Conservation (phyloP, 2,329 filamentous ascomycete genomes). For the Arthrocladium fulminans region DNA sequence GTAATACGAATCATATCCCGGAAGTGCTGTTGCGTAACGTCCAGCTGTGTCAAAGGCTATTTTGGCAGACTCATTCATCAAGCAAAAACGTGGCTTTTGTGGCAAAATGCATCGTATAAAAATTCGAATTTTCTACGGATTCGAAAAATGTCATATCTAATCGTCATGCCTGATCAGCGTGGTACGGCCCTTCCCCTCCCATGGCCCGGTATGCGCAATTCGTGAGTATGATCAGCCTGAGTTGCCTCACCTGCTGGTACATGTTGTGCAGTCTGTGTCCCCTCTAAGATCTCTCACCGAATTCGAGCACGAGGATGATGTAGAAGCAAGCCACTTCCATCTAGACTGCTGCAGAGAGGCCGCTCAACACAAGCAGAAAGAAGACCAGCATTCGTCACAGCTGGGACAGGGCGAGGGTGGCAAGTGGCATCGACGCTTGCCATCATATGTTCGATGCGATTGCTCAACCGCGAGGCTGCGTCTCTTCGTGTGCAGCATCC, state of each 20-base stretch:
- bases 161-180: background rate
- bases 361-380: background rate
- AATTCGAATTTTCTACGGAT: background rate
- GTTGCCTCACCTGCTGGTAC: slow-evolving; percentile 1
- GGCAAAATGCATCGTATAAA: background rate
- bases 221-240: background rate
- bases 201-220: slow-evolving; percentile 3
- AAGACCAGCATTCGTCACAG: background rate
- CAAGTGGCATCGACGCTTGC: background rate
- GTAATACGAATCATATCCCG: no score
- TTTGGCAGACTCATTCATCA: no score
- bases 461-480: background rate
- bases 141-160: background rate
- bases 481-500: background rate
- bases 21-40: no score
- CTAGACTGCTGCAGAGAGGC: background rate
- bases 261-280: background rate
- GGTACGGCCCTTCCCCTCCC: no score
- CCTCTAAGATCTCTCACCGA: background rate
- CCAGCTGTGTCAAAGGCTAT: no score
- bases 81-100: background rate
- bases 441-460: background rate
- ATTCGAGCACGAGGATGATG: background rate
- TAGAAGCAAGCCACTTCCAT: background rate
- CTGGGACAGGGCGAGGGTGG: slow-evolving; percentile 3